These are phyloP conservation scores for Ophiocordyceps camponoti-leonardi DNA, from an alignment of 2,329 filamentous ascomycete species.

Conservation along the genomic window DNA sequence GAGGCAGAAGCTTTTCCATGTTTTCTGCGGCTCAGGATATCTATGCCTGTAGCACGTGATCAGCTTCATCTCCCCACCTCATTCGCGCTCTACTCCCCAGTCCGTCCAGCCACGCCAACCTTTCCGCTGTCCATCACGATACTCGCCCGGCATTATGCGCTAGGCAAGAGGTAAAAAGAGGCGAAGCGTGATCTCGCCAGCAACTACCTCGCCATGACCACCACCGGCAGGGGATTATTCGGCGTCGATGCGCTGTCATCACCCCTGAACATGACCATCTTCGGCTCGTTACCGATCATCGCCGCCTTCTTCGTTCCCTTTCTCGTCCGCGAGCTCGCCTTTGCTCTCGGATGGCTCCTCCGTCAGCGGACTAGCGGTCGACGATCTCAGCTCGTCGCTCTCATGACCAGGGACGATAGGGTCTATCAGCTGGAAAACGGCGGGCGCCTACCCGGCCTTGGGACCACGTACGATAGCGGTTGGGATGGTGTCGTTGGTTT, in stretches of 20 bases:
- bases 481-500: constrained; percentile 86
- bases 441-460: constrained; percentile 38
- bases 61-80: neutral
- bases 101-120: no score
- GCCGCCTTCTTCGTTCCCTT: constrained; percentile 10
- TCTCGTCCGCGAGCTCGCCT: constrained; percentile 17
- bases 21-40: neutral
- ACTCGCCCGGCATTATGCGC: neutral
- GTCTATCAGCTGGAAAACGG: constrained; percentile 17
- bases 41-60: neutral
- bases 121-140: neutral
- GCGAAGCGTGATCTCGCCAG: neutral
- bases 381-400: constrained; percentile 35
- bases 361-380: constrained; percentile 46
- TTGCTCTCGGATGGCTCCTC: constrained; percentile 40
- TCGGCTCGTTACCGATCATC: constrained; percentile 7
- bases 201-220: constrained; percentile 6
- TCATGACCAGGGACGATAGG: constrained; percentile 28
- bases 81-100: no score
- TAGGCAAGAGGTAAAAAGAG: neutral
- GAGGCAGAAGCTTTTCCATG: neutral
- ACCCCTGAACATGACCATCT: constrained; percentile 8
- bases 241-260: constrained; percentile 12
- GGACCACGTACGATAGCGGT: constrained; percentile 36
- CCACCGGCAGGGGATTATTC: constrained; percentile 11